Evolutionary conservation across 2,329 filamentous ascomycete species (phyloP).

Genomic region (Sordariomycetes sp.): DNA sequence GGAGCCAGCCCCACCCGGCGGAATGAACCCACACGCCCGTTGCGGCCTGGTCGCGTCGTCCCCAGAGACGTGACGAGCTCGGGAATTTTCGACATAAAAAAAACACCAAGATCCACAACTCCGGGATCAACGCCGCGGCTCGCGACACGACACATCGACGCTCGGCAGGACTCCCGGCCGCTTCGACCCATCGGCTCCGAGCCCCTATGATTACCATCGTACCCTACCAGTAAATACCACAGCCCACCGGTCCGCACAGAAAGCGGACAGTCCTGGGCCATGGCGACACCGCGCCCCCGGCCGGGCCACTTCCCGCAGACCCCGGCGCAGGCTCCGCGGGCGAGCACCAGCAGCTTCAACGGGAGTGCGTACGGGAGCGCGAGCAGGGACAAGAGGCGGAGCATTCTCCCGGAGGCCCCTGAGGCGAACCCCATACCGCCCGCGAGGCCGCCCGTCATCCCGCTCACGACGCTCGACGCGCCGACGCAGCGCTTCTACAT

Average conservation of each 20-base stretch:
- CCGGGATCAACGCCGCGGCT: neutral
- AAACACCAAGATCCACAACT: neutral
- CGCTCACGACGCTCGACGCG: conserved; percentile 70
- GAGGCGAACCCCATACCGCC: conserved; percentile 14
- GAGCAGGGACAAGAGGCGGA: conserved; percentile 5
- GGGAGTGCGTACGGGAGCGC: neutral
- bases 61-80: neutral
- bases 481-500: conserved; percentile 86
- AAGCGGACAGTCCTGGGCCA: neutral
- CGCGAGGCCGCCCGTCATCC: conserved; percentile 53
- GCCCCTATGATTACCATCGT: neutral
- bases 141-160: neutral
- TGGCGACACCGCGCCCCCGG: conserved; percentile 5
- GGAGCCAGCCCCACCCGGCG: neutral
- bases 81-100: neutral
- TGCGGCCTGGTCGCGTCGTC: neutral
- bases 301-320: conserved; percentile 5
- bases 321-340: neutral
- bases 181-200: neutral
- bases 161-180: neutral
- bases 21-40: neutral
- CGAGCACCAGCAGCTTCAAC: neutral
- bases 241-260: neutral
- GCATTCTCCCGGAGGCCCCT: conserved; percentile 32
- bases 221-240: neutral